A percentile compares a stretch with the other conserved stretches of the same genome.
Conservation (phyloP, 306 rosid genomes). For the Alnus rubra region DNA sequence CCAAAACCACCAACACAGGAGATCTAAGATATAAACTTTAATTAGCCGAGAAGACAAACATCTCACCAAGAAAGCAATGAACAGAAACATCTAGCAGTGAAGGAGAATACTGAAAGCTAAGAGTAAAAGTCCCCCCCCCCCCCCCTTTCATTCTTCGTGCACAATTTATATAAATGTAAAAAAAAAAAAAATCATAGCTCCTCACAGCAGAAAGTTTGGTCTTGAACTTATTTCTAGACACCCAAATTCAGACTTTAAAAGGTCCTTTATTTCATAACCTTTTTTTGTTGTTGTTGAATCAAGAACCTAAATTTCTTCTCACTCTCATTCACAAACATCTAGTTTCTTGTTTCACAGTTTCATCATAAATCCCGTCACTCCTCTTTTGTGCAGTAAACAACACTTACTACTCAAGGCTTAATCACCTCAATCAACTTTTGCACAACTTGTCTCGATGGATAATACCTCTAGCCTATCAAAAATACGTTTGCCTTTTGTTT, state of each 20-base stretch:
- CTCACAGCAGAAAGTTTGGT: not conserved
- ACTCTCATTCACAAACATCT: not conserved
- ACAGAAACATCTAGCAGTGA: not conserved
- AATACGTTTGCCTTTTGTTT: not conserved
- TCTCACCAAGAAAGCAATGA: conserved; percentile 10
- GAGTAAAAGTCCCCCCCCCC: no score
- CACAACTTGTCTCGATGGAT: no score
- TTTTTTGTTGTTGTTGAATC: no score
- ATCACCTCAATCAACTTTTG: no score
- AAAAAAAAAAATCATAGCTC: not conserved
- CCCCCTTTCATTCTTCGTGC: not conserved
- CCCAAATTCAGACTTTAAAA: not conserved
- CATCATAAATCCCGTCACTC: no score
- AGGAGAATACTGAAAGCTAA: not conserved
- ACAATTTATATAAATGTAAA: not conserved
- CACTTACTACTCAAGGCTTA: no score
- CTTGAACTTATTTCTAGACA: not conserved
- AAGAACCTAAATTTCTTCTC: not conserved
- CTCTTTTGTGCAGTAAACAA: no score
- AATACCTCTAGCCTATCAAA: no score
- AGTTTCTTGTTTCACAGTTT: not conserved
- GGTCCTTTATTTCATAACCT: not conserved
- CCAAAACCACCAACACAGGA: conserved; percentile 99
- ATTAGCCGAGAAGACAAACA: conserved; percentile 33
- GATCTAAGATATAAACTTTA: conserved; percentile 55